These are phyloP conservation scores for Ilyonectria mors-panacis DNA, from an alignment of 2,329 filamentous ascomycete genomes.

Conservation along the genomic window DNA sequence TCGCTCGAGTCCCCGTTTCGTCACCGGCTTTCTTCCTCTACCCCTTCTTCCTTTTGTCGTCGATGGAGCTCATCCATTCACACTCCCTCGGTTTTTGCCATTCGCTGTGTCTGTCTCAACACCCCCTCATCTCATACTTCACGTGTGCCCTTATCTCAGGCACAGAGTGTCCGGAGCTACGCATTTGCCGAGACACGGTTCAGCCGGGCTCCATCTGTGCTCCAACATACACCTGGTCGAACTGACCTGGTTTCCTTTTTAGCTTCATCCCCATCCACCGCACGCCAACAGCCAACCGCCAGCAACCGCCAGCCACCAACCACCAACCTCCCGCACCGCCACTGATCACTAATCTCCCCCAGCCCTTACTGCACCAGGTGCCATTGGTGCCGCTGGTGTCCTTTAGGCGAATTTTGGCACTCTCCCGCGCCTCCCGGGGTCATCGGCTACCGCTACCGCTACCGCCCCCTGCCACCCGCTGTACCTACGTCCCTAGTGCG, in stretches of 20 bases:
- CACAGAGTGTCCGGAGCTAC: not conserved
- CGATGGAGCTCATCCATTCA: not conserved
- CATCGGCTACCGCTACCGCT: constrained; percentile 14
- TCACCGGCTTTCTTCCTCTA: constrained; percentile 15
- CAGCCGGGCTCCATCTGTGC: constrained; percentile 12
- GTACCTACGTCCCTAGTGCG: constrained; percentile 11
- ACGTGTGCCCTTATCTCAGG: not conserved
- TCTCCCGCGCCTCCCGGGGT: constrained; percentile 15
- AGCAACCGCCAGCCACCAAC: constrained; percentile 10
- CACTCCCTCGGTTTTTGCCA: not conserved
- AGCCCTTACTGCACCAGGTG: constrained; percentile 9
- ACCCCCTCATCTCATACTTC: not conserved
- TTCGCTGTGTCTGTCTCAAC: not conserved
- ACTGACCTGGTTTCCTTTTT: constrained; percentile 8
- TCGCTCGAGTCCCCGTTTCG: constrained; percentile 22
- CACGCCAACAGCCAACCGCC: constrained; percentile 22
- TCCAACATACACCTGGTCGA: constrained; percentile 11
- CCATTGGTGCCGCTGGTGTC: constrained; percentile 18
- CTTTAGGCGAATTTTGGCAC: constrained; percentile 18
- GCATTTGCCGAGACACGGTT: constrained; percentile 8
- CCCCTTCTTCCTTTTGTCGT: constrained; percentile 6
- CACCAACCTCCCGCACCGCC: constrained; percentile 28
- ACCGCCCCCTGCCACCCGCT: constrained; percentile 16
- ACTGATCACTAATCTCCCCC: constrained; percentile 38
- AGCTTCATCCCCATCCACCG: constrained; percentile 16